Evolutionary conservation across 768 basidiomycete genomes (phyloP).

Genomic region (Lentinula boryana): DNA sequence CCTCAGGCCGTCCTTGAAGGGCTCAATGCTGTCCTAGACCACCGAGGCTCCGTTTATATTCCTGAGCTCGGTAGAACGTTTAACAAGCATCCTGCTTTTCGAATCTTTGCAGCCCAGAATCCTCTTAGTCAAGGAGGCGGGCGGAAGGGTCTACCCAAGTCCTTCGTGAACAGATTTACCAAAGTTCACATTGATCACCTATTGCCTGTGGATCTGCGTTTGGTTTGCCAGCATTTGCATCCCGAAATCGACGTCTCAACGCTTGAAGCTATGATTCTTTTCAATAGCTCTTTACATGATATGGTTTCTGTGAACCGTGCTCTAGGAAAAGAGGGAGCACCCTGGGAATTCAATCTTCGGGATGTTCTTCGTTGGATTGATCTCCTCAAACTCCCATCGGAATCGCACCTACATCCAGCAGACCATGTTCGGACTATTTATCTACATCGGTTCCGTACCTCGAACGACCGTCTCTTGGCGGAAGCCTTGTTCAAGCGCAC

Average conservation of each 20-base stretch:
- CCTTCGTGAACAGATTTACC: constrained; percentile 97
- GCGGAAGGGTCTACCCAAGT: constrained; percentile 94
- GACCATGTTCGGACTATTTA: constrained; percentile 71
- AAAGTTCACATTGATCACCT: constrained; percentile 93
- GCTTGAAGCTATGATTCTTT: constrained; percentile 73
- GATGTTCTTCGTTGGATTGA: constrained; percentile 86
- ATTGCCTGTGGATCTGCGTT: constrained; percentile 64
- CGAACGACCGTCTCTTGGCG: constrained; percentile 55
- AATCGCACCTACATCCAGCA: constrained; percentile 39
- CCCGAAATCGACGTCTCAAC: constrained; percentile 47
- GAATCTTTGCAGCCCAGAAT: constrained; percentile 97
- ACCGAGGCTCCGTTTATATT: constrained; percentile 90
- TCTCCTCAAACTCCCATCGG: constrained; percentile 35
- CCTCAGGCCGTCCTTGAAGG: constrained; percentile 97
- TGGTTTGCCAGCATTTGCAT: constrained; percentile 73
- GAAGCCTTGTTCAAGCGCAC: constrained; percentile 45
- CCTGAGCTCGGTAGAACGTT: constrained; percentile 93
- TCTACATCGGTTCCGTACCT: constrained; percentile 77
- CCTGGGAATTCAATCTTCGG: constrained; percentile 98
- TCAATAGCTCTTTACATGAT: constrained; percentile 66
- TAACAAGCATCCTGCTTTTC: constrained; percentile 84
- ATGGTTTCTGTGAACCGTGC: constrained; percentile 55
- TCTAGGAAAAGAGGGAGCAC: constrained; percentile 77
- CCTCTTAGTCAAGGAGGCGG: constrained; percentile 95
- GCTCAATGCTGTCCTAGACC: constrained; percentile 92